Conservation (phyloP, 345 rosid genomes). For the Aquilaria yunnanensis region DNA sequence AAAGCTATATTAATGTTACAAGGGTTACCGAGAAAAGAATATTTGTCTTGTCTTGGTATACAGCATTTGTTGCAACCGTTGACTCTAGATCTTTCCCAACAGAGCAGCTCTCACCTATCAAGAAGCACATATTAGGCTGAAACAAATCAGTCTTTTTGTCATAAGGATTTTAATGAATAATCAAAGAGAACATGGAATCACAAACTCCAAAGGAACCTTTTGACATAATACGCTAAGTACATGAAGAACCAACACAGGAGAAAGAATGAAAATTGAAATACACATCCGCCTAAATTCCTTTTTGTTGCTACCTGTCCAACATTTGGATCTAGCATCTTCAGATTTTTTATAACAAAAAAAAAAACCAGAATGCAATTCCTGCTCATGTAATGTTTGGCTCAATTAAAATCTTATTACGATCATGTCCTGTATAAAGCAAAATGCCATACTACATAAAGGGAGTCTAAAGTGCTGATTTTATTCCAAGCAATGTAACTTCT, state of each 20-base stretch:
- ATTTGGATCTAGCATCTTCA: too few relatives aligned
- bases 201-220: neutral
- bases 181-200: slow-evolving; percentile 7
- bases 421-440: too few relatives aligned
- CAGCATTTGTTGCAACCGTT: slow-evolving; percentile 75
- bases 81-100: slow-evolving; percentile 82
- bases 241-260: neutral
- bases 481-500: too few relatives aligned
- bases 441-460: too few relatives aligned
- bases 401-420: too few relatives aligned
- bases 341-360: too few relatives aligned
- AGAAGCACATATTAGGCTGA: slow-evolving; percentile 18
- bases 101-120: slow-evolving; percentile 93
- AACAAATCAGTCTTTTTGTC: neutral
- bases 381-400: too few relatives aligned
- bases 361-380: too few relatives aligned
- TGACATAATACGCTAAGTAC: too few relatives aligned
- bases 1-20: slow-evolving; percentile 13
- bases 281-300: too few relatives aligned
- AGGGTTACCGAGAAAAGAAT: slow-evolving; percentile 84
- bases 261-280: neutral
- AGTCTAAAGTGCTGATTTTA: too few relatives aligned
- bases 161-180: neutral
- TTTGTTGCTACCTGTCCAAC: too few relatives aligned
- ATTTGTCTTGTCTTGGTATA: slow-evolving; percentile 98